Percentiles rank a stretch among this genome's conserved stretches.
Evolutionary conservation across 495 filamentous ascomycete genomes (phyloP).

Genomic region (Xylaria intraflava): DNA sequence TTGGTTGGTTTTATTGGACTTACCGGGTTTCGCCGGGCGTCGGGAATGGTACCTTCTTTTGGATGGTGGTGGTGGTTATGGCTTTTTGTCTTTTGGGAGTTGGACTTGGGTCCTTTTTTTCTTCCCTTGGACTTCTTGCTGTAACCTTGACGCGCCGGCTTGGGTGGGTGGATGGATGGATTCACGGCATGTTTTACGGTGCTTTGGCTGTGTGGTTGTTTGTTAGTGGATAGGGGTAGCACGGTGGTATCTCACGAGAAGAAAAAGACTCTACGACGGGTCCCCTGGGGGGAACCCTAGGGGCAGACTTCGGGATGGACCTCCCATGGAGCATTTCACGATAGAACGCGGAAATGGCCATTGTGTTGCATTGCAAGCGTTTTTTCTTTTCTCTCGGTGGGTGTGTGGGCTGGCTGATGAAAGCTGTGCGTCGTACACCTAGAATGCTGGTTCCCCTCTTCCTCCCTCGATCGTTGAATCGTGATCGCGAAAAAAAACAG

Average conservation of each 20-base stretch:
- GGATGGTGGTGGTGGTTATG: no score
- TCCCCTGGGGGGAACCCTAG: slow-evolving; percentile 4
- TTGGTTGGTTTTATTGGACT: background rate
- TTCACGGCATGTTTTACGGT: background rate
- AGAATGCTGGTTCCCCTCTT: slow-evolving; percentile 14
- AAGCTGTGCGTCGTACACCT: slow-evolving; percentile 17
- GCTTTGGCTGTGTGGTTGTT: background rate
- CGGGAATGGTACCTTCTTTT: no score
- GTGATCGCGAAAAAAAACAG: background rate
- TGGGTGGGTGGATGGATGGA: no score
- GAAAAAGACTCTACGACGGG: background rate
- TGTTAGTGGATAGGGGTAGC: background rate
- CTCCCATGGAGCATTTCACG: slow-evolving; percentile 62
- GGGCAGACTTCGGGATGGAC: slow-evolving; percentile 49
- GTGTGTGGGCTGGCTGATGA: slow-evolving; percentile 6
- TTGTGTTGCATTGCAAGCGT: slow-evolving; percentile 47
- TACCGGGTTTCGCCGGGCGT: background rate
- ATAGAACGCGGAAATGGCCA: slow-evolving; percentile 53
- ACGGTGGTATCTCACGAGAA: slow-evolving; percentile 2
- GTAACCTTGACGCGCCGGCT: no score
- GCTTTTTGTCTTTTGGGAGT: background rate
- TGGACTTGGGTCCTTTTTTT: no score
- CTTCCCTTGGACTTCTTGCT: no score
- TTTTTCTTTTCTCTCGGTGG: slow-evolving; percentile 16
- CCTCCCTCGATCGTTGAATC: background rate